Conservation (phyloP, 176 grass and related monocot genomes). For the Rhynchospora breviuscula region DNA sequence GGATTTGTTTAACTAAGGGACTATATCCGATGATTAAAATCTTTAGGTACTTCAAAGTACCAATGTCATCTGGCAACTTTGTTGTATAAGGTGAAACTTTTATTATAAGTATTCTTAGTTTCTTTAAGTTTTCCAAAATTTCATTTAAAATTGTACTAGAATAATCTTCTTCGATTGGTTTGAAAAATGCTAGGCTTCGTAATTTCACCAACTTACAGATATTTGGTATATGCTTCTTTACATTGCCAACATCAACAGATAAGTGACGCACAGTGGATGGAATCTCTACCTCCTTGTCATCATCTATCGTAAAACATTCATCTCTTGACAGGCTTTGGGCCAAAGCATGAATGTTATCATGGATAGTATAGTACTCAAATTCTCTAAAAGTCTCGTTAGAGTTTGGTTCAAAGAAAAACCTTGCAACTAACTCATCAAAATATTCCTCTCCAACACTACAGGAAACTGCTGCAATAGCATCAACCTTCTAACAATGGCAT, state of each 20-base stretch:
- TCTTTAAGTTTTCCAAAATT: background rate
- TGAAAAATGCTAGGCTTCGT: background rate
- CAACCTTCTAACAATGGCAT: no score
- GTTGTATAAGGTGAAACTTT: background rate
- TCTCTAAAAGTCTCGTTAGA: background rate
- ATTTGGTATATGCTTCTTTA: background rate
- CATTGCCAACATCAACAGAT: background rate
- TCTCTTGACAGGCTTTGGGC: background rate
- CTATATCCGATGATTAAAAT: background rate
- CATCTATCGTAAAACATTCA: conserved; percentile 9
- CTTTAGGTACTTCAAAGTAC: background rate
- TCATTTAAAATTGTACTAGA: background rate
- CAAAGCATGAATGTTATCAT: conserved; percentile 12
- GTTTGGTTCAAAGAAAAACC: conserved; percentile 21
- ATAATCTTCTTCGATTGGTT: background rate
- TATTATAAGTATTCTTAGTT: background rate
- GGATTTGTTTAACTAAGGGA: background rate
- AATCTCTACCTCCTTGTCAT: background rate
- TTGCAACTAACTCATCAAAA: background rate
- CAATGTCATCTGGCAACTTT: background rate
- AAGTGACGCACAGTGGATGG: conserved; percentile 9
- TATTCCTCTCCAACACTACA: background rate
- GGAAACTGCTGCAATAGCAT: no score
- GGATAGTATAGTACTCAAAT: background rate
- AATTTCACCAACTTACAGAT: background rate